Evolutionary conservation across 768 basidiomycete genomes (phyloP).

Genomic region (Austroboletus eburneus): DNA sequence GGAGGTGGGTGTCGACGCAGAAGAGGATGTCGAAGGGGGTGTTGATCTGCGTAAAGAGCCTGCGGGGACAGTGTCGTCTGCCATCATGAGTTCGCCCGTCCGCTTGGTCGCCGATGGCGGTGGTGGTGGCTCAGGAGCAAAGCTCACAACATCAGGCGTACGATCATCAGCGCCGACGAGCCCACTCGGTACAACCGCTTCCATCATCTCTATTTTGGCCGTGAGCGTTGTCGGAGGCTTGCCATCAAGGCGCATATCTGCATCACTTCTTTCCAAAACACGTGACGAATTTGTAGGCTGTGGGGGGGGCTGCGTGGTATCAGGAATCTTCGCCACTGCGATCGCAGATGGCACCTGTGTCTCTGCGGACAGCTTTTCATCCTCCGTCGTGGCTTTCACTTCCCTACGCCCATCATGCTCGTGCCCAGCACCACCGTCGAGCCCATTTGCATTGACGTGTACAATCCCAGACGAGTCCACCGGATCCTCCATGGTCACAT

Average conservation of each 20-base stretch:
- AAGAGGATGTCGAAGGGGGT: slow-evolving; percentile 3
- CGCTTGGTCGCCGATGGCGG: slow-evolving; percentile 27
- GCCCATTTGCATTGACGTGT: not conserved
- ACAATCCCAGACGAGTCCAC: not conserved
- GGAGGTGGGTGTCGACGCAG: slow-evolving; percentile 12
- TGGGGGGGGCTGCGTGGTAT: not conserved
- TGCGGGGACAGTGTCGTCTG: not conserved
- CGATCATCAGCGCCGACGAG: slow-evolving; percentile 14
- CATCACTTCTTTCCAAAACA: not conserved
- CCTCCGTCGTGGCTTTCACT: not conserved
- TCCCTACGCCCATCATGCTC: not conserved
- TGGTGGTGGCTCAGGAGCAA: slow-evolving; percentile 30
- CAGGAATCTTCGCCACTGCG: not conserved
- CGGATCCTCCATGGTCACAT: slow-evolving; percentile 1
- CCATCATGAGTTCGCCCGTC: slow-evolving; percentile 12
- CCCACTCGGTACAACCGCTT: slow-evolving; percentile 19
- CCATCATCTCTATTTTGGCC: slow-evolving; percentile 26
- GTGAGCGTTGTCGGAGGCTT: slow-evolving; percentile 9
- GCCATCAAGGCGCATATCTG: slow-evolving; percentile 6
- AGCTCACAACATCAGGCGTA: slow-evolving; percentile 21
- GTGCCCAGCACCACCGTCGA: not conserved
- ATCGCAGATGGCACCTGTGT: not conserved
- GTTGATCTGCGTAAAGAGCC: not conserved
- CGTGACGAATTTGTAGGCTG: not conserved
- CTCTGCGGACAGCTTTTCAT: not conserved